Base-by-base conservation (phyloP, 768 basidiomycete species). In the Tephrocybe sp. region DNA sequence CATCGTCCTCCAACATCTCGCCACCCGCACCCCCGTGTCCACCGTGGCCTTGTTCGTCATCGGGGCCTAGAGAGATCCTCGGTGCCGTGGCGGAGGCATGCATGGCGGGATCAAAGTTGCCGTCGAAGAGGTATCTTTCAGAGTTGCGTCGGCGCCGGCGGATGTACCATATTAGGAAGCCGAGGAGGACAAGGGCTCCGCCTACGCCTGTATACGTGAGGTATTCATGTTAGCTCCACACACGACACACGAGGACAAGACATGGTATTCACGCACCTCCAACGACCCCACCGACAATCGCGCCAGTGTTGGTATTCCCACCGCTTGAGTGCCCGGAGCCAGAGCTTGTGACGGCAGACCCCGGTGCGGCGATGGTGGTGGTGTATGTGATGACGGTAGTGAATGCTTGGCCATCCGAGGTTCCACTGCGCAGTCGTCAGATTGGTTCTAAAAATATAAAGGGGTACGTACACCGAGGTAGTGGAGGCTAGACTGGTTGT, bases 261-360 rank as follows among this genome's bases (percentile, higher is more conserved):
- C 16, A 23, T 31, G 19, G 41, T 39, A 2, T 14, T 36, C 4
- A 60, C 67, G 39, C 54, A 55, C 78, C 80, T 49, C 78, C 79
- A n/a, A 80, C 75, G 2, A 74, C 72, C 14, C 76, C 76, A 9
- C 80, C 80, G 4, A 79, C 72, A 50, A 82, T 80, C 3, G 77
- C 66, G 23, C 70, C 76, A 0, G 68, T 70, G 50, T 69, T 65
- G 19, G 53, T 49, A 14, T 53, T 52, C n/a, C n/a, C n/a, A 8
- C 39, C 48, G 1, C 46, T 26, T 11, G 39, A 26, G n/a, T 51
- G 26, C n/a, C 34, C 16, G 8, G 17, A 4, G 1, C 58, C 12
- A 0, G 52, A 9, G 8, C 45, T 14, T 3, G 70, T 57, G 23
- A 62, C 49, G 16, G 51, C 54, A 6, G 58, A 33, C 1, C 68